Base-by-base conservation (phyloP, 2,329 filamentous ascomycete species). In the Ceratocystis colombiana region DNA sequence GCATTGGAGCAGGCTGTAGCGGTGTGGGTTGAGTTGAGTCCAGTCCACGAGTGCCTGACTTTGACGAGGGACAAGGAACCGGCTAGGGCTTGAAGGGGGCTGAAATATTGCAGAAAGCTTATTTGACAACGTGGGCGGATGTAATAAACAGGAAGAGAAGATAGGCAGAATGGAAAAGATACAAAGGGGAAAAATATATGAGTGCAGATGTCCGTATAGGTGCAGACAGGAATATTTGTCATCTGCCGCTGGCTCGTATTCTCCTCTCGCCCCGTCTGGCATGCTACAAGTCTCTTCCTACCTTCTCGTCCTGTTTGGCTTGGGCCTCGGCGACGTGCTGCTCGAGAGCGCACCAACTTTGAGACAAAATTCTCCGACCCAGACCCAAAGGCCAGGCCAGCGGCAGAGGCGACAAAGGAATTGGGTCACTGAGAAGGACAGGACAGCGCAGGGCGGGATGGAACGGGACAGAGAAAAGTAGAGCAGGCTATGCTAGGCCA, bases 341-440 rank as follows among this genome's bases (percentile, higher is more conserved):
- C 53, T 33, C 5, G 53, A 12, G 53, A 59, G 53, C 53, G 53
- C 5, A 59, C 22, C 53, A 59, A 59, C 53, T 59, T 59, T 59
- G 28, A 59, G 53, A 59, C 53, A 59, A 59, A 59, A 37, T 59
- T 59, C 53, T 20, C 53, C 53, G 53, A 37, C 28, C 53, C 53
- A 33, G 53, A 59, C 53, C 53, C 53, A 59, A 33, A 33, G 28
- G 22, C 28, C 25, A 57, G 10, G 25, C 7, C 53, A 10, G 20
- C 20, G 50, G 22, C 50, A 30, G 53, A 59, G 28, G 25, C 46
- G n/a, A n/a, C 5, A 37, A 17, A 59, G 12, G 4, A 7, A 55
- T 41, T 12, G 10, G 37, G 37, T 41, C 37, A 12, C 37, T 41
- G 50, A 10, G 20, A 22, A 15, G 20, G 50, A 48, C 45, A 48